Evolutionary conservation across 2,329 filamentous ascomycete species (phyloP).

Genomic region (Aschersonia sp.): DNA sequence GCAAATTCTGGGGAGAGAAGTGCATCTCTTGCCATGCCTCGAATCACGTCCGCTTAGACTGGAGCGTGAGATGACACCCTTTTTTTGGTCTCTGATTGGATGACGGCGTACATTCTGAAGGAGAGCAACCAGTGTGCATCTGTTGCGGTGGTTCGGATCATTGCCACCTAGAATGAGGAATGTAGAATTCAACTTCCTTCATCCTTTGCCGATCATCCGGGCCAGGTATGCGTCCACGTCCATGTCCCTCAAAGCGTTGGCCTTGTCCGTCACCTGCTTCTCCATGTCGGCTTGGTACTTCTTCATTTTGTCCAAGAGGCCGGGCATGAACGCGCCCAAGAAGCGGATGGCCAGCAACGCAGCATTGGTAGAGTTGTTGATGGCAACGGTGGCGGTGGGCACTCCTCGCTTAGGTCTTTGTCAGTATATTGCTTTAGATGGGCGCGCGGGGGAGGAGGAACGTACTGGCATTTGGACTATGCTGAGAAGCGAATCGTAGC

Average conservation of each 20-base stretch:
- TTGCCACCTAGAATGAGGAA: no score
- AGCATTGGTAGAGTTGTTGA: slow-evolving; percentile 70
- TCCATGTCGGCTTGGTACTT: slow-evolving; percentile 49
- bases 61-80: no score
- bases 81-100: no score
- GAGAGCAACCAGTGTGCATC: no score
- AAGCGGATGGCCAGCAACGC: slow-evolving; percentile 58
- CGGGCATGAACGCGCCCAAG: slow-evolving; percentile 41
- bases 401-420: slow-evolving; percentile 35
- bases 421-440: slow-evolving; percentile 11
- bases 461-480: slow-evolving; percentile 66
- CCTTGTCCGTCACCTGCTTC: slow-evolving; percentile 50
- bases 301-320: slow-evolving; percentile 42
- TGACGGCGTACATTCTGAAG: no score
- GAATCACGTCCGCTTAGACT: no score
- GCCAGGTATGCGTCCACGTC: slow-evolving; percentile 42
- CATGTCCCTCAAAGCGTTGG: slow-evolving; percentile 36
- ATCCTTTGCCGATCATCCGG: slow-evolving; percentile 10
- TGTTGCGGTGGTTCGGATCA: no score
- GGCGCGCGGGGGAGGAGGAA: slow-evolving; percentile 4
- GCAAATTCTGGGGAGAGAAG: no score
- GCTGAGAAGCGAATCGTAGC: slow-evolving; percentile 54
- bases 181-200: no score
- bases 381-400: slow-evolving; percentile 62
- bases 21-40: no score